These are phyloP conservation scores for Hyaloperonospora arabidopsidis DNA, from an alignment of 352 stramenopile genomes.

Conservation along the genomic window DNA sequence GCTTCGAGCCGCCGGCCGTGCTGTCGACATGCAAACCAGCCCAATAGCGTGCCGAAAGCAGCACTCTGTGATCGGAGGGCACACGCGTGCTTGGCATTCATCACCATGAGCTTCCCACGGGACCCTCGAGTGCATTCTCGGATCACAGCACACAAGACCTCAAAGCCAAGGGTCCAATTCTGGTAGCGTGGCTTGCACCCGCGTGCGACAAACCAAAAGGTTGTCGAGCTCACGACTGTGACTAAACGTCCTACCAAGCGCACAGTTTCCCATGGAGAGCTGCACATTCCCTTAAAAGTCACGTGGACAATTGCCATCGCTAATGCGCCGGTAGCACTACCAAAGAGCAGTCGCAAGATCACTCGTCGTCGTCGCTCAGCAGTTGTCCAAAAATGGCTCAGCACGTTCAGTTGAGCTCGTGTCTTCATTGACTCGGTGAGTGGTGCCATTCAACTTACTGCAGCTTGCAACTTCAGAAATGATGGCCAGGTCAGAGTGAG, in stretches of 20 bases:
- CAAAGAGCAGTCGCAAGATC: conserved; percentile 18
- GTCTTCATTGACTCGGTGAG: conserved; percentile 6
- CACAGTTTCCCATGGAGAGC: conserved; percentile 26
- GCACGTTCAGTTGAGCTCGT: conserved; percentile 6
- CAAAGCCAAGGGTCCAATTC: conserved; percentile 43
- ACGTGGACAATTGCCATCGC: conserved; percentile 13
- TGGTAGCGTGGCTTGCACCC: conserved; percentile 30
- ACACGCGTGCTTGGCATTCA: conserved; percentile 23
- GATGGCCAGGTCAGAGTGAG: background rate
- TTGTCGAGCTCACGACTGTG: conserved; percentile 11
- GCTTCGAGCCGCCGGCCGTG: conserved; percentile 19
- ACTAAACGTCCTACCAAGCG: conserved; percentile 17
- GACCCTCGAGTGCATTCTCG: conserved; percentile 18
- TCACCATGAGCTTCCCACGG: conserved; percentile 25
- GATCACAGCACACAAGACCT: conserved; percentile 26
- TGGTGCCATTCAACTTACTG: conserved; percentile 8
- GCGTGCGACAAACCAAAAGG: conserved; percentile 19
- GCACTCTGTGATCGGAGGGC: conserved; percentile 31
- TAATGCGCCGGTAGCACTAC: conserved; percentile 13
- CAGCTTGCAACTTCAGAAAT: conserved; percentile 12
- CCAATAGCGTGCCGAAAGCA: conserved; percentile 21
- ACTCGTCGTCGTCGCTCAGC: conserved; percentile 9
- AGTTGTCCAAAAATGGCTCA: conserved; percentile 12
- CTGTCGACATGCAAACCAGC: conserved; percentile 23
- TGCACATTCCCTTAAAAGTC: conserved; percentile 24